Base-by-base conservation (phyloP, 345 rosid species). In the Limnanthes douglasii region DNA sequence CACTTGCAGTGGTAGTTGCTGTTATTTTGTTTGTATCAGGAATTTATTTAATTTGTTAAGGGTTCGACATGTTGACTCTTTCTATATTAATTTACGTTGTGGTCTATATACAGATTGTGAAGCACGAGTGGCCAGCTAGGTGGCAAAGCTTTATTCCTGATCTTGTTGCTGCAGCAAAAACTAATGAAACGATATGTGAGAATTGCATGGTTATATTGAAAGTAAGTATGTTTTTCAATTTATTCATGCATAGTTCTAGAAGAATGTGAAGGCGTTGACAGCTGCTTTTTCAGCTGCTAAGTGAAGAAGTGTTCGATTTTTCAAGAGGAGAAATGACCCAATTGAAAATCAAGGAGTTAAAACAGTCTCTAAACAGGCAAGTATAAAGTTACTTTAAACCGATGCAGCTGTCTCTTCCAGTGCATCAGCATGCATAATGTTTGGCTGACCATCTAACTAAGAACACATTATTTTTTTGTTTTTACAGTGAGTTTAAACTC, bases 291-390 rank as follows among this genome's bases (percentile, higher is more conserved):
- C 75, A 92, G 99, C 96, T 92, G 41, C 66, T 92, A 31, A 92
- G 96, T 39, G 99, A 92, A 62, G 99, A 92, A 54, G 99, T 92
- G 50, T 92, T 92, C 60, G 99, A 92, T 66, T 92, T 92, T 66
- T 92, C 99, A 36, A 70, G 93, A 43, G 99, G 99, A 45, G 96
- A 92, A 60, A 85, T 92, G 99, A 92, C 96, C 34, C 96, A 64
- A 41, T 86, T 54, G 67, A 92, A 92, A 69, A 81, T 92, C 54
- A 92, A 80, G 60, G 99, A 92, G 62, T 83, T 92, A 23, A 92
- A 92, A 56, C 94, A 92, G 51, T 92, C 99, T 35, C 51, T 92
- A 8, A 92, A 92, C 58, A 92, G 96, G 99, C 60, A 50, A 49
- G 32, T 39, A 5, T 36, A 0, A 18, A 16, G 33, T 33, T 40